These are phyloP conservation scores for Geopyxis carbonaria DNA, from an alignment of 495 filamentous ascomycete species.

Conservation along the genomic window DNA sequence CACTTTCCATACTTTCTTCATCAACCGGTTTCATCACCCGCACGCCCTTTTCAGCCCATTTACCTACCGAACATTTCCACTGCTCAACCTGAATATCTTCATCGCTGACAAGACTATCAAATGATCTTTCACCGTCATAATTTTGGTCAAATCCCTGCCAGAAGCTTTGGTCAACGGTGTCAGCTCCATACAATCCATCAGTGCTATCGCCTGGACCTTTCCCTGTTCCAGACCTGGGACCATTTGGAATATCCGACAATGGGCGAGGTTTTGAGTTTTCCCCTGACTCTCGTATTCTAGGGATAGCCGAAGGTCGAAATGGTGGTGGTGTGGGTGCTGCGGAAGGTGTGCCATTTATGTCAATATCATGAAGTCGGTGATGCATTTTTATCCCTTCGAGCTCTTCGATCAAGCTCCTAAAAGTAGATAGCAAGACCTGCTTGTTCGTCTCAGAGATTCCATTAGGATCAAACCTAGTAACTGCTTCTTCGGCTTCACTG, in stretches of 20 bases:
- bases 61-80: constrained; percentile 1
- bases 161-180: constrained; percentile 1
- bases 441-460: background rate
- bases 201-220: background rate
- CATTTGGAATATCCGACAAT: constrained; percentile 2
- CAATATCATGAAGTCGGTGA: background rate
- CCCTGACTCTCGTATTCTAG: background rate
- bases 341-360: background rate
- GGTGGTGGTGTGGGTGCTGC: background rate
- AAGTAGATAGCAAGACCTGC: background rate
- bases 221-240: no score
- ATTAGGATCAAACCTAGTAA: background rate
- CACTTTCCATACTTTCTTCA: constrained; percentile 2
- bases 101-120: background rate
- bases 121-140: constrained; percentile 1
- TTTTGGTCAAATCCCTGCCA: constrained; percentile 2
- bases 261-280: constrained; percentile 1
- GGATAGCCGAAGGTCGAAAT: background rate
- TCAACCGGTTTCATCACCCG: background rate
- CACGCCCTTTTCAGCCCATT: constrained; percentile 4
- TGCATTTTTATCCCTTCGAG: background rate
- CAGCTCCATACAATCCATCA: constrained; percentile 4
- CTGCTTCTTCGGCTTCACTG: background rate
- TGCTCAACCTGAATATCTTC: background rate
- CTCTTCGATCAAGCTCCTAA: constrained; percentile 3